A percentile compares a stretch with the other conserved stretches of the same genome.
Evolutionary conservation across 108 stramenopile species (phyloP).

Genomic region (Fragilariopsis cylindrus): DNA sequence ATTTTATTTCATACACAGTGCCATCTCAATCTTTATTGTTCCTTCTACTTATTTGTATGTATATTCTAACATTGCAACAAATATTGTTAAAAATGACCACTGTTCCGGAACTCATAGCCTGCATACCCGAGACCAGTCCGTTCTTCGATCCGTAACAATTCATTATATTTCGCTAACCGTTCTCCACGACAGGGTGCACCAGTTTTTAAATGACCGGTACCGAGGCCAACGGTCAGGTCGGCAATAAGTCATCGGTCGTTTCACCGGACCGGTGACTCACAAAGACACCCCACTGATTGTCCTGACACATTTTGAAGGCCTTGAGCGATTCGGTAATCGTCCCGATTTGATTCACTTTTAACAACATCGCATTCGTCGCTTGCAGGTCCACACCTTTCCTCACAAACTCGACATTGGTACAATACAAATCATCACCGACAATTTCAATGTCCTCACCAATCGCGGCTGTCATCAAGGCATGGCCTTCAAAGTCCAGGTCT

Average conservation of each 20-base stretch:
- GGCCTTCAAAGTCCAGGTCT: slow-evolving; percentile 98
- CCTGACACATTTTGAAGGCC: slow-evolving; percentile 97
- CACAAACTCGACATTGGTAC: slow-evolving; percentile 97
- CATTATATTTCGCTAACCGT: slow-evolving; percentile 98
- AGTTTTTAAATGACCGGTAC: slow-evolving; percentile 99
- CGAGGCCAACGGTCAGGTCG: slow-evolving; percentile 98
- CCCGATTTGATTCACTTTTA: slow-evolving; percentile 99
- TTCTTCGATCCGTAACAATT: slow-evolving; percentile 84
- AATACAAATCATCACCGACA: slow-evolving; percentile 99
- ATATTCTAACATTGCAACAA: no score
- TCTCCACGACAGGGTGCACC: slow-evolving; percentile 99
- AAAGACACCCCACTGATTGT: slow-evolving; percentile 99
- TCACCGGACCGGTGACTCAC: slow-evolving; percentile 98
- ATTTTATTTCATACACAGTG: no score
- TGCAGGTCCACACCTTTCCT: slow-evolving; percentile 88
- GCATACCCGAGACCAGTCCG: not conserved
- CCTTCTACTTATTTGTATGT: no score
- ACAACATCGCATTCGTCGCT: slow-evolving; percentile 95
- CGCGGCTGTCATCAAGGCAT: slow-evolving; percentile 87
- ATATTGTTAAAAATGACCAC: not conserved
- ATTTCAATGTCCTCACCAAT: slow-evolving; percentile 92
- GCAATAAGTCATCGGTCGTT: slow-evolving; percentile 99
- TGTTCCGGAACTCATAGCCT: not conserved
- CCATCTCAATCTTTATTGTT: no score
- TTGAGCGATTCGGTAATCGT: slow-evolving; percentile 98